Conservation (phyloP, 129 eudicot species). For the Dittrichia graveolens region DNA sequence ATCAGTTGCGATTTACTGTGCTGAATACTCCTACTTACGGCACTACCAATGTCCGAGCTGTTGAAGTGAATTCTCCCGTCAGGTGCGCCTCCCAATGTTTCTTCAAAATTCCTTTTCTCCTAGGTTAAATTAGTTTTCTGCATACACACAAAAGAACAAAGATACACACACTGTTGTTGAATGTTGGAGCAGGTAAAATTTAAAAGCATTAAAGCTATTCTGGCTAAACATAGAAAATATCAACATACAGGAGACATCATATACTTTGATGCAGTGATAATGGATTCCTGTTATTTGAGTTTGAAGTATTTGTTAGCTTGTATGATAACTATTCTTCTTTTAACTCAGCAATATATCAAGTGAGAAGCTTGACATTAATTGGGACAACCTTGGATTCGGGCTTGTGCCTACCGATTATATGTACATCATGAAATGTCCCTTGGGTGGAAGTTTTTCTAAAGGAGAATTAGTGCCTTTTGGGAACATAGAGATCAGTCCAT, state of each 20-base stretch:
- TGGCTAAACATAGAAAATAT: neutral
- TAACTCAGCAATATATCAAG: constrained; percentile 34
- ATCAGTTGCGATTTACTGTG: constrained; percentile 41
- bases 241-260: neutral
- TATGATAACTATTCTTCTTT: constrained; percentile 17
- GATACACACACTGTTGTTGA: neutral
- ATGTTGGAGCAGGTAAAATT: neutral
- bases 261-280: neutral
- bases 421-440: constrained; percentile 71
- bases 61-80: constrained; percentile 52
- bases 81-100: constrained; percentile 35
- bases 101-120: neutral
- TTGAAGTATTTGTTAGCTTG: neutral
- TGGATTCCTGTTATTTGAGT: neutral
- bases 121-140: neutral
- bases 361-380: constrained; percentile 61
- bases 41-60: constrained; percentile 27
- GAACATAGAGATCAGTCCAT: constrained; percentile 81
- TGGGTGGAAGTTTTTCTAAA: constrained; percentile 54
- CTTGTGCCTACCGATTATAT: constrained; percentile 71
- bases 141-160: neutral
- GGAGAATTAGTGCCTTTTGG: constrained; percentile 81
- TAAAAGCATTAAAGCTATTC: neutral
- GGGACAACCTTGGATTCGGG: constrained; percentile 91
- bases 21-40: constrained; percentile 15